A percentile compares a stretch with the other conserved stretches of the same genome.
Conservation (phyloP, 2,329 filamentous ascomycete species). For the Aspergillus tanneri region DNA sequence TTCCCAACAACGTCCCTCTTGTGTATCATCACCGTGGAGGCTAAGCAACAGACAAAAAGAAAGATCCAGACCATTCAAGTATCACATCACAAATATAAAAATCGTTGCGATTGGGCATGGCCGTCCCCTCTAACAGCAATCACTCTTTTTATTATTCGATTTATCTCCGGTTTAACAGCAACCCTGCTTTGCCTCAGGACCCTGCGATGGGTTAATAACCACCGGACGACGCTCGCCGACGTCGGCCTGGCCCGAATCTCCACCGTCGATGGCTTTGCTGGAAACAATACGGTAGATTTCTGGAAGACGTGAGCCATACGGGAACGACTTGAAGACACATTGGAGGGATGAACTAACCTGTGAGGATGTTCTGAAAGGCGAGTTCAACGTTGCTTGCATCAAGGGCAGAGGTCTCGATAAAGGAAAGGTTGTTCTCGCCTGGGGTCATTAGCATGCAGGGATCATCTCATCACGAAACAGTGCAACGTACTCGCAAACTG, state of each 20-base stretch:
- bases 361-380: conserved; percentile 99
- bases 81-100: conserved; percentile 41
- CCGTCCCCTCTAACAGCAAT: conserved; percentile 22
- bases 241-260: conserved; percentile 75
- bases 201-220: conserved; percentile 82
- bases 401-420: conserved; percentile 98
- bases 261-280: conserved; percentile 91
- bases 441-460: conserved; percentile 20
- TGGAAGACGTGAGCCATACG: conserved; percentile 39
- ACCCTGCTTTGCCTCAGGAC: conserved; percentile 68
- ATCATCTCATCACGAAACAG: neutral
- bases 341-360: conserved; percentile 61
- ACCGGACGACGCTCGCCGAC: conserved; percentile 74
- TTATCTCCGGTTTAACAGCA: conserved; percentile 38
- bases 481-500: conserved; percentile 79
- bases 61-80: conserved; percentile 40
- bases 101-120: conserved; percentile 34
- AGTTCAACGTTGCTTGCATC: conserved; percentile 99
- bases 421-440: conserved; percentile 98
- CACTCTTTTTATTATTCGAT: neutral
- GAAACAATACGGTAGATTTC: conserved; percentile 99
- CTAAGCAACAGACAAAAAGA: conserved; percentile 38
- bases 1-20: conserved; percentile 34
- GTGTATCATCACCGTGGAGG: conserved; percentile 35
- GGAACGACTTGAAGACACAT: neutral